A percentile compares a stretch with the other conserved stretches of the same genome.
These are phyloP conservation scores for Aspergillus steynii DNA, from an alignment of 495 filamentous ascomycete species.

Conservation along the genomic window DNA sequence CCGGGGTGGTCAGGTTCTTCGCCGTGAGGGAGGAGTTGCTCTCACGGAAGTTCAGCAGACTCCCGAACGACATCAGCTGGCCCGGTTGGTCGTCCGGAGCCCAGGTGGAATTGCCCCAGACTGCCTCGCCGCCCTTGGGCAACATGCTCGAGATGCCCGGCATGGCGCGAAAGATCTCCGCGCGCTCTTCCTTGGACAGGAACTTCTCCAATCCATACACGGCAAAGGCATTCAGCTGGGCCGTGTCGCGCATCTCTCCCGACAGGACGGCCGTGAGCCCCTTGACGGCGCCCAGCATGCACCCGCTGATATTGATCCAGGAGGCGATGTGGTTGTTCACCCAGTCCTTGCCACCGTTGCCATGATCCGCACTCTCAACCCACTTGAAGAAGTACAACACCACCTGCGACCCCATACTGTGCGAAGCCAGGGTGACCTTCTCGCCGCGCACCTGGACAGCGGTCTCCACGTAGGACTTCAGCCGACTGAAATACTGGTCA, in stretches of 20 bases:
- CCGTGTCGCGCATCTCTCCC: slow-evolving; percentile 97
- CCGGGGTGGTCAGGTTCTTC: slow-evolving; percentile 75
- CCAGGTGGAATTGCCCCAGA: slow-evolving; percentile 90
- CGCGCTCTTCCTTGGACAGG: slow-evolving; percentile 81
- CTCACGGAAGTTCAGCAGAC: slow-evolving; percentile 82
- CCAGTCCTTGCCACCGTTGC: slow-evolving; percentile 82
- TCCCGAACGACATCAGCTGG: slow-evolving; percentile 72
- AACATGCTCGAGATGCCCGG: slow-evolving; percentile 95
- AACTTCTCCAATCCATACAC: slow-evolving; percentile 98
- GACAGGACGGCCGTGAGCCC: slow-evolving; percentile 87
- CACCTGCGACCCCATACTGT: slow-evolving; percentile 97
- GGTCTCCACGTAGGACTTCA: slow-evolving; percentile 88
- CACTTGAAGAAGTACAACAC: slow-evolving; percentile 97
- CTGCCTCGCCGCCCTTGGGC: slow-evolving; percentile 89
- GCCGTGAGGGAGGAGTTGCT: slow-evolving; percentile 61
- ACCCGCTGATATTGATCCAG: slow-evolving; percentile 98
- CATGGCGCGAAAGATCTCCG: slow-evolving; percentile 95
- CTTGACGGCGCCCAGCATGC: slow-evolving; percentile 95
- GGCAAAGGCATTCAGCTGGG: slow-evolving; percentile 95
- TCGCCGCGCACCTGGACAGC: slow-evolving; percentile 65
- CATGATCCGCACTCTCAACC: slow-evolving; percentile 80
- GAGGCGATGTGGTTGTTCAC: slow-evolving; percentile 87
- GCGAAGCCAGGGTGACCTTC: slow-evolving; percentile 86
- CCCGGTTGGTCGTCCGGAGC: slow-evolving; percentile 84
- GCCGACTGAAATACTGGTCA: slow-evolving; percentile 88